Evolutionary conservation across 148 eudicot genomes (phyloP), one percentile per base, ranked within the genome.

Genomic region (Spergularia marina): DNA sequence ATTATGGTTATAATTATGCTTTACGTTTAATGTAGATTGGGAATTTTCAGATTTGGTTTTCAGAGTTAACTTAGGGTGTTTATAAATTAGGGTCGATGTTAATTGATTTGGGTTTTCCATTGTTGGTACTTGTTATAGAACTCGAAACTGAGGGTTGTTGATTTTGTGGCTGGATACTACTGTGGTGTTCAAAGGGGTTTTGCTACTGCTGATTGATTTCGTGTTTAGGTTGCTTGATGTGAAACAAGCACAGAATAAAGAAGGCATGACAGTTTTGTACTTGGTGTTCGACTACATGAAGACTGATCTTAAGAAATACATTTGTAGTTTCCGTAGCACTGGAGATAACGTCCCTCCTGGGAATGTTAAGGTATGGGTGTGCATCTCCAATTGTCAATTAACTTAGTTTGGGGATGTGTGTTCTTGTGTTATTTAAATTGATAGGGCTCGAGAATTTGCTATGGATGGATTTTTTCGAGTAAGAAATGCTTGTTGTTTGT

Each of bases 261-360:
- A 95, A 83, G 96, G 96, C 15, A 90, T 87, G 82, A 95, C 98
- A 10, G 93, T 95, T 65, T 85, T 95, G 30, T 95, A 95, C 83
- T 72, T 95, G 89, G 98, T 95, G 41, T 95, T 95, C 57, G 98
- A 95, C 84, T 94, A 91, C 80, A 91, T 94, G 98, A 97, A 94
- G 51, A 91, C 96, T 53, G 98, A 94, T 69, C 83, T 92, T 73
- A 91, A 92, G 88, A 95, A 92, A 65, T 95, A 80, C 80, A 95
- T 95, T 58, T 87, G 95, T 71, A 83, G 79, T 60, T 90, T 87
- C 57, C 96, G 96, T 44, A 87, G 82, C 59, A 78, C 82, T 5
- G 93, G 89, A 3, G 88, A 86, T 66, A 40, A 67, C 64, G 81
- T 92, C 56, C 98, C 92, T 41, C 52, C 91, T 65, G 79, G 77